A percentile compares a stretch with the other conserved stretches of the same genome.
Evolutionary conservation across 805 yeast genomes (phyloP).

Genomic region (Wickerhamiella spandovensis): DNA sequence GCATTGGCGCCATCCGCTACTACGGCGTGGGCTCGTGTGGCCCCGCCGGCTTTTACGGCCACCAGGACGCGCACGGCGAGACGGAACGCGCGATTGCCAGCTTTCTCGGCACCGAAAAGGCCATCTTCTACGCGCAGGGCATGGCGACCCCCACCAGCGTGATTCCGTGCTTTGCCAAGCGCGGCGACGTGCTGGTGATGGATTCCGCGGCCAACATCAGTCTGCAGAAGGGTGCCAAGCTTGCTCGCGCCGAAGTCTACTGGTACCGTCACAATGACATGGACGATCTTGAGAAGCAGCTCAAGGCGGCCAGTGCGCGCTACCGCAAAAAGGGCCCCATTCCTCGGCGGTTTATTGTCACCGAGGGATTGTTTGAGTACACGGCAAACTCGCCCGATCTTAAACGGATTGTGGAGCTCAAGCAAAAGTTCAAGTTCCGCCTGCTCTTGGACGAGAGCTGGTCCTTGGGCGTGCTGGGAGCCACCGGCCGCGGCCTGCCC

Average conservation of each 20-base stretch:
- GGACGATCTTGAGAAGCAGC: constrained; percentile 60
- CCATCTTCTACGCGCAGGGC: constrained; percentile 88
- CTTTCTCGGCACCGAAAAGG: constrained; percentile 63
- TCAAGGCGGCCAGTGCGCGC: constrained; percentile 42
- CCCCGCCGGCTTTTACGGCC: constrained; percentile 95
- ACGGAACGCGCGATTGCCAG: constrained; percentile 62
- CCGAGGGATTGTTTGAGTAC: constrained; percentile 79
- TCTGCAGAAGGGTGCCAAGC: constrained; percentile 74
- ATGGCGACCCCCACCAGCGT: constrained; percentile 77
- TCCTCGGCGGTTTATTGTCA: constrained; percentile 80
- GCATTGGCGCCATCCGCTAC: constrained; percentile 42
- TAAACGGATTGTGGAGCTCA: constrained; percentile 54
- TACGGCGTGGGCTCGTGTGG: constrained; percentile 98
- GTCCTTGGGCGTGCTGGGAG: constrained; percentile 78
- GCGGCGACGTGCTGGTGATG: constrained; percentile 87
- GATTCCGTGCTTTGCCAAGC: constrained; percentile 82
- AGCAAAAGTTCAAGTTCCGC: constrained; percentile 71
- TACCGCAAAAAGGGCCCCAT: constrained; percentile 46
- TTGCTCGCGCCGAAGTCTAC: constrained; percentile 70
- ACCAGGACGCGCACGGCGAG: constrained; percentile 78
- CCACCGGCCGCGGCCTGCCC: constrained; percentile 70
- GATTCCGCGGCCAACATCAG: constrained; percentile 67
- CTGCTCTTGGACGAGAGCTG: constrained; percentile 76
- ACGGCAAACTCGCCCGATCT: constrained; percentile 71
- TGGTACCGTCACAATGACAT: constrained; percentile 82